Evolutionary conservation across 768 basidiomycete species (phyloP).

Genomic region (Atractiella rhizophila): DNA sequence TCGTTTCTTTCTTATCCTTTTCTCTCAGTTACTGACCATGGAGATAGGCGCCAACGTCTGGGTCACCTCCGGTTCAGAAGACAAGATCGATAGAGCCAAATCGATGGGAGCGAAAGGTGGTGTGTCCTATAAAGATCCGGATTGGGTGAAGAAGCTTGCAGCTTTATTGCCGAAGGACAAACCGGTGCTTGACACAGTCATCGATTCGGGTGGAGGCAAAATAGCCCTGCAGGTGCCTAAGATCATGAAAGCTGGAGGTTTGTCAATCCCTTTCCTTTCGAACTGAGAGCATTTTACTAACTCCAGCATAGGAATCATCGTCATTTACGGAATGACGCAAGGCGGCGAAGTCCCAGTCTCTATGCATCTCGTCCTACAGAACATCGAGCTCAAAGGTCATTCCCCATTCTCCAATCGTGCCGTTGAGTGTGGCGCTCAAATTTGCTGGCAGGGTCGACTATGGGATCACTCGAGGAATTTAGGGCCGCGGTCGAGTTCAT

Average conservation of each 20-base stretch:
- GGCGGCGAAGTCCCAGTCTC: conserved; percentile 42
- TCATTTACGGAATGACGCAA: too few species aligned
- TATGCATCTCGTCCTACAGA: conserved; percentile 52
- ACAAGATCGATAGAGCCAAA: conserved; percentile 43
- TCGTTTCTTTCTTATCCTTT: background rate
- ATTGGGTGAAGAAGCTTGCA: conserved; percentile 26
- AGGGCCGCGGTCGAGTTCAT: conserved; percentile 46
- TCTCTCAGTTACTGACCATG: background rate
- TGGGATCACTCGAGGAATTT: conserved; percentile 57
- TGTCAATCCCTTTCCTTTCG: conserved; percentile 9
- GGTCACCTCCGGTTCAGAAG: conserved; percentile 44
- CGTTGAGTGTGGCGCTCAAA: background rate
- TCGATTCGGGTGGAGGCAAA: conserved; percentile 46
- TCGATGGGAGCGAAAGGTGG: conserved; percentile 52
- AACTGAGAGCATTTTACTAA: background rate
- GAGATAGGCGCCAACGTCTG: conserved; percentile 35
- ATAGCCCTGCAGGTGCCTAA: conserved; percentile 31
- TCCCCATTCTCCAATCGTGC: background rate
- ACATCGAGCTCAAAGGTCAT: conserved; percentile 46
- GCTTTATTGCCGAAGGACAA: conserved; percentile 23
- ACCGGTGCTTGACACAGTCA: conserved; percentile 31
- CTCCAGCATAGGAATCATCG: too few species aligned
- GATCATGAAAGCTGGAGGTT: conserved; percentile 26
- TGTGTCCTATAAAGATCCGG: conserved; percentile 36
- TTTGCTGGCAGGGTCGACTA: conserved; percentile 37